Base-by-base conservation (phyloP, 78 protist genomes). In the Thecamonas trahens region DNA sequence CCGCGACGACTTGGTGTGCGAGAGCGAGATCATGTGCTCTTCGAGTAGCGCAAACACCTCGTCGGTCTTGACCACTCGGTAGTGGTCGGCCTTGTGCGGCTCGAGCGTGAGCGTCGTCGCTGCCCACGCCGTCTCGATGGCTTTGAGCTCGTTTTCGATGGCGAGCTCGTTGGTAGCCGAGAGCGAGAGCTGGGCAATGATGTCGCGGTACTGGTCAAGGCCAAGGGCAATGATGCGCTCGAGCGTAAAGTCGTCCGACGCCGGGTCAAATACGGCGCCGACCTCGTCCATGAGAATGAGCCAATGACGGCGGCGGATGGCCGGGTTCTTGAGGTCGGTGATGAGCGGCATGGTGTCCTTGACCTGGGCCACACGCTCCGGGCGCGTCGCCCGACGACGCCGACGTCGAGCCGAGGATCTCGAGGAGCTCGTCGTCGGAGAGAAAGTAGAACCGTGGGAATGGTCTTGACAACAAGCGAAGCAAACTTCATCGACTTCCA, bases 271-370 rank as follows among this genome's bases (percentile, higher is more conserved):
- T 2, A 0, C 44, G 61, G 64, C 11, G 26, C 77, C 84, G 0
- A 85, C 49, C 61, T 80, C 69, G 9, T 68, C 75, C 72, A 24
- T 50, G 42, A 91, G 80, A 55, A 40, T 31, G 24, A 3, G 42
- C 93, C 92, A 91, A 59, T 91, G 96, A 7, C 96, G 59, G n/a
- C 13, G 58, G 11, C 87, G 70, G 50, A 91, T n/a, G 14, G 85
- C 88, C 0, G 42, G 55, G 63, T 77, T 81, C 28, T 70, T 18
- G 54, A 91, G 70, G 54, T 83, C 79, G 20, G 17, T 3, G 70
- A 91, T 61, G 39, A 84, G 77, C n/a, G 91, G 89, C 58, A 91
- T 42, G 32, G 64, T 42, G 26, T 31, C 22, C 37, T 55, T 22
- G 74, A 91, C 79, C 53, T 38, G 55, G 18, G 72, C 80, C 38